phyloP scores from a whole-genome alignment of 495 filamentous ascomycete species.

The Aspergillus coremiiformis region DNA sequence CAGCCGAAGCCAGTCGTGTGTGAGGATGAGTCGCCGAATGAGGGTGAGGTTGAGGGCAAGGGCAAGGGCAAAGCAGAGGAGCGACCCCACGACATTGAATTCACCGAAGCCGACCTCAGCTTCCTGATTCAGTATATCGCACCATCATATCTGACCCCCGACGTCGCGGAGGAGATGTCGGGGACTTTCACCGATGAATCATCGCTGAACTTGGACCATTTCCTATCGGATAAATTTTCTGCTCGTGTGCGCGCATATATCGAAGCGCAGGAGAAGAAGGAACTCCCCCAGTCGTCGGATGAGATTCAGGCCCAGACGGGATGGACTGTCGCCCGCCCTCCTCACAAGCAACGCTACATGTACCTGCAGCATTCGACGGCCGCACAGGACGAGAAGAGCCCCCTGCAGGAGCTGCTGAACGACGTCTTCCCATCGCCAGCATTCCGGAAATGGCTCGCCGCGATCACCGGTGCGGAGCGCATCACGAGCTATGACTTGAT shows the following conservation, averaged over 20 bases:
- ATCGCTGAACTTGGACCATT: conserved; percentile 66
- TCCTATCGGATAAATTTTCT: conserved; percentile 72
- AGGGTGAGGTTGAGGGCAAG: conserved; percentile 26
- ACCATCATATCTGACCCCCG: conserved; percentile 87
- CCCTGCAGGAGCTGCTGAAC: conserved; percentile 68
- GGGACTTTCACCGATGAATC: conserved; percentile 75
- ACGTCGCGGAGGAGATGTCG: conserved; percentile 75
- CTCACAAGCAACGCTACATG: conserved; percentile 90
- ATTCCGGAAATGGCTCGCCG: conserved; percentile 84
- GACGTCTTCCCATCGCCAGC: conserved; percentile 72
- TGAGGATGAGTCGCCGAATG: conserved; percentile 13
- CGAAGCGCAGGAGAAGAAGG: conserved; percentile 51
- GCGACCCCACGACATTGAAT: conserved; percentile 37
- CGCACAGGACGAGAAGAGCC: conserved; percentile 34
- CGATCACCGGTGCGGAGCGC: conserved; percentile 65
- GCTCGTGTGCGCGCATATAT: conserved; percentile 60
- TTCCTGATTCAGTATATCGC: conserved; percentile 85
- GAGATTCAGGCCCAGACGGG: conserved; percentile 52
- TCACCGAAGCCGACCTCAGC: conserved; percentile 69
- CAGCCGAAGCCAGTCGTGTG: conserved; percentile 50
- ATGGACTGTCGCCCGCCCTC: conserved; percentile 76
- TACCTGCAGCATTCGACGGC: conserved; percentile 54
- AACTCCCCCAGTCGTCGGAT: conserved; percentile 34
- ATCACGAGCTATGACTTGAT: conserved; percentile 58
- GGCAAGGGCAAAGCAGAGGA: conserved; percentile 41